Base-by-base conservation (phyloP, 164 flowering plant genomes). In the Vitis rupestris region DNA sequence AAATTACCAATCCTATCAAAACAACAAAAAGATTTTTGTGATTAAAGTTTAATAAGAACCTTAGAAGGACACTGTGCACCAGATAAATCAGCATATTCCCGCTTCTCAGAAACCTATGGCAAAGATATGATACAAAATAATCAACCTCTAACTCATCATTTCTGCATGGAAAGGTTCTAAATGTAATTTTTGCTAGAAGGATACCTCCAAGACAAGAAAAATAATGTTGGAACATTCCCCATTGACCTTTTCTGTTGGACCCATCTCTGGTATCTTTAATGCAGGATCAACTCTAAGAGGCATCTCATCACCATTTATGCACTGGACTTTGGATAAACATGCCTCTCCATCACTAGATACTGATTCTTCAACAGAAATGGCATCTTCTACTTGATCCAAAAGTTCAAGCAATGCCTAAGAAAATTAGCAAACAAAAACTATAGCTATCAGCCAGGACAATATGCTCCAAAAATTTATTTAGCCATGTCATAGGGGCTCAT, bases 321-420 rank as follows among this genome's bases (percentile, higher is more conserved):
- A 77, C 52, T 74, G 68, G 55, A 47, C 57, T 69, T 74, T 68
- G 14, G 69, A 66, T 50, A 65, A 66, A 73, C 31, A 16, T 48
- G 58, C 13, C 65, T 63, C 74, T 8, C 23, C 15, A 19, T 76
- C 81, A 64, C 61, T 64, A 50, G 78, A 52, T 9, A 66, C 51
- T 57, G 85, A 69, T 50, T 82, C 89, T 61, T 91, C 96, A 74
- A 83, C 88, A 64, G 92, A 74, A 63, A 95, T 89, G 68, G 79
- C 99, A 88, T 89, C 93, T 78, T 88, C 97, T 49, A 95, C 98
- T 86, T 95, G 97, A 83, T 95, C 97, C 63, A 95, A 75, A 59
- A 95, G 94, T 64, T 95, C 98, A 74, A 95, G 88, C 79, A 95
- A 76, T 63, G 97, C 93, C 99, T 95, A 74, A 7, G 13, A 57